phyloP scores from a whole-genome alignment of 768 basidiomycete species.

The Paxillus rubicundulus region DNA sequence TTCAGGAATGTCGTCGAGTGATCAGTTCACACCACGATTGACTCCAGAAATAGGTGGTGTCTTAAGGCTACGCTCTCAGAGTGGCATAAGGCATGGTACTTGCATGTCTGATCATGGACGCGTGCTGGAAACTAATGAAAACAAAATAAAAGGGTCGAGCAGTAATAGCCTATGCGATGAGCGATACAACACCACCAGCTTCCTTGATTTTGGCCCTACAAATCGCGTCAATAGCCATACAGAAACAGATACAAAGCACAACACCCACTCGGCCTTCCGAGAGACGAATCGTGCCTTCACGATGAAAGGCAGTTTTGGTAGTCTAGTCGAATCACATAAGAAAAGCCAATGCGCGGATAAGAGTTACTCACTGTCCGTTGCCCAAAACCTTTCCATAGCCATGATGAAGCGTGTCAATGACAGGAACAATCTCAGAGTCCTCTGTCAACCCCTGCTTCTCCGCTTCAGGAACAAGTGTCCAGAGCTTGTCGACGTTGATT shows the following conservation, averaged over 20 bases:
- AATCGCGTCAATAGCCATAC: slow-evolving; percentile 18
- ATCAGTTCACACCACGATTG: too few species aligned
- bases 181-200: slow-evolving; percentile 90
- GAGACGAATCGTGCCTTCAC: slow-evolving; percentile 98
- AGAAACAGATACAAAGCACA: slow-evolving; percentile 1
- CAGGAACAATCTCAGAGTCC: slow-evolving; percentile 83
- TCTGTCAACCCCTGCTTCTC: slow-evolving; percentile 78
- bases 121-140: slow-evolving; percentile 15
- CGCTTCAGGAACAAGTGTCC: slow-evolving; percentile 83
- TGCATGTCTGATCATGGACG: slow-evolving; percentile 11
- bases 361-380: slow-evolving; percentile 73
- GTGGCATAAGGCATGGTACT: slow-evolving; percentile 10
- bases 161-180: slow-evolving; percentile 69
- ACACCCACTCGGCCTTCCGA: slow-evolving; percentile 70
- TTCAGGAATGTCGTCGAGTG: too few species aligned
- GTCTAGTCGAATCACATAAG: slow-evolving; percentile 38
- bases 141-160: slow-evolving; percentile 19
- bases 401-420: slow-evolving; percentile 81
- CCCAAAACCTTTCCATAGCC: slow-evolving; percentile 95
- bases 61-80: neutral
- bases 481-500: slow-evolving; percentile 98
- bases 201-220: slow-evolving; percentile 81
- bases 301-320: slow-evolving; percentile 91
- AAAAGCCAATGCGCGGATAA: neutral
- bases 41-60: too few species aligned